Evolutionary conservation across 441 rosid species (phyloP), one percentile per base, ranked within the genome.

Genomic region (Gossypium davidsonii): DNA sequence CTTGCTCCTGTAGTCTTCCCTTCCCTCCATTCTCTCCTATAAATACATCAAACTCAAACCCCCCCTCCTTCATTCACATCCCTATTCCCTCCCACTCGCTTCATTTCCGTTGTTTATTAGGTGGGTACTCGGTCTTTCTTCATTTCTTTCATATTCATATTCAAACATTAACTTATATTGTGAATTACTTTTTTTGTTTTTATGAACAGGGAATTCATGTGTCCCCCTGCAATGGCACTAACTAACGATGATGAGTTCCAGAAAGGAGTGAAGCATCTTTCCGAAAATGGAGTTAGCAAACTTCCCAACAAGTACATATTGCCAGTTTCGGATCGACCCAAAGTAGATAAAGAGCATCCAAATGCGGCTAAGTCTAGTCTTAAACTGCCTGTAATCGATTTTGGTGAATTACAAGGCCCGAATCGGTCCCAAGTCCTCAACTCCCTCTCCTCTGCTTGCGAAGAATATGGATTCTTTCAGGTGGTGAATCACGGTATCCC

Each of bases 391-490:
- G 17, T 88, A 37, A 84, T 93, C 71, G 98, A 93, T 82, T 84
- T 93, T 1, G 78, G 86, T 0, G 83, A 91, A 57, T 77, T 89
- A 20, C 83, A 63, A 20, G 92, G 97, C 44, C 76, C 85, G 0
- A 83, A 84, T 75, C 83, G 92, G 11, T 25, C 82, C 48, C 78
- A 72, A 0, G 86, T 80, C 78, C 85, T 93, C 10, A 62, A 67
- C 59, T 80, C 89, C 77, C 77, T 90, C 53, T 79, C 91, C 44
- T 67, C 66, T 7, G 96, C 94, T 56, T 90, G 96, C 37, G 78
- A 90, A 76, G 75, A 81, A 42, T 88, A 85, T 17, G 98, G 98
- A 2, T 88, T 89, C 74, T 91, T 92, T 46, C 98, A 89, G 93
- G 94, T 92, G 72, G 87, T 89, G 28, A 91, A 93, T 66, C 96